Percentiles rank a stretch among this genome's conserved stretches.
Evolutionary conservation across 2,329 filamentous ascomycete genomes (phyloP).

Genomic region (Chrysosphaeria jannelii): DNA sequence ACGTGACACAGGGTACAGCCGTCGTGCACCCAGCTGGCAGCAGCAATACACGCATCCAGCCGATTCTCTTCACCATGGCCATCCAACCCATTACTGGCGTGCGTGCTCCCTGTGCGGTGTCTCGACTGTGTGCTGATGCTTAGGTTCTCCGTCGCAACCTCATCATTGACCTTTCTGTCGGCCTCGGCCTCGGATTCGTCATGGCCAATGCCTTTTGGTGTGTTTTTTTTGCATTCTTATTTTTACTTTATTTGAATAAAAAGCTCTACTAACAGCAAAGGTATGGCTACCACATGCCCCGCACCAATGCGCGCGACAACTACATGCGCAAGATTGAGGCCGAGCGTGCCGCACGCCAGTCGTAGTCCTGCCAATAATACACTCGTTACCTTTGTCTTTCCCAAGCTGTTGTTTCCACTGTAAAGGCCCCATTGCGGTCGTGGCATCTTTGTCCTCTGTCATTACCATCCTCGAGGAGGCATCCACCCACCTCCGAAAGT

Average conservation of each 20-base stretch:
- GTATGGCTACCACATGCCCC: slow-evolving; percentile 32
- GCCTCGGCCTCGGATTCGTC: slow-evolving; percentile 20
- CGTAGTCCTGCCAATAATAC: slow-evolving; percentile 1
- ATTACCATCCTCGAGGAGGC: no score
- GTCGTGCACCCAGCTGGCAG: slow-evolving; percentile 1
- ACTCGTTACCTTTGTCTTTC: slow-evolving; percentile 9
- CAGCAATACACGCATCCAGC: neutral
- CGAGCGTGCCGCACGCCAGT: slow-evolving; percentile 14
- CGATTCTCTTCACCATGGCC: slow-evolving; percentile 22
- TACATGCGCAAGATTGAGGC: slow-evolving; percentile 27
- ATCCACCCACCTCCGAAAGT: slow-evolving; percentile 24
- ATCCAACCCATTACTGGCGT: slow-evolving; percentile 27
- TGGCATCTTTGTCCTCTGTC: no score
- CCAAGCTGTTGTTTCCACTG: slow-evolving; percentile 33
- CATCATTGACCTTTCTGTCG: slow-evolving; percentile 23
- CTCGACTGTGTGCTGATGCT: no score
- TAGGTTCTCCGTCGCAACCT: slow-evolving; percentile 32
- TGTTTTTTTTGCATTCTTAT: slow-evolving; percentile 7
- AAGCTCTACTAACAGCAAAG: no score
- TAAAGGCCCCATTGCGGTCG: slow-evolving; percentile 24
- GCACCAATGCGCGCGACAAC: slow-evolving; percentile 24
- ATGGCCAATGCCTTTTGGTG: slow-evolving; percentile 29
- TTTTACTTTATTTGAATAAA: no score
- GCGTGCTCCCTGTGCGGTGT: slow-evolving; percentile 10
- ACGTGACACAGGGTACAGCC: no score